phyloP scores from a whole-genome alignment of 108 stramenopile species.

The Nannochloropsis gaditana region DNA sequence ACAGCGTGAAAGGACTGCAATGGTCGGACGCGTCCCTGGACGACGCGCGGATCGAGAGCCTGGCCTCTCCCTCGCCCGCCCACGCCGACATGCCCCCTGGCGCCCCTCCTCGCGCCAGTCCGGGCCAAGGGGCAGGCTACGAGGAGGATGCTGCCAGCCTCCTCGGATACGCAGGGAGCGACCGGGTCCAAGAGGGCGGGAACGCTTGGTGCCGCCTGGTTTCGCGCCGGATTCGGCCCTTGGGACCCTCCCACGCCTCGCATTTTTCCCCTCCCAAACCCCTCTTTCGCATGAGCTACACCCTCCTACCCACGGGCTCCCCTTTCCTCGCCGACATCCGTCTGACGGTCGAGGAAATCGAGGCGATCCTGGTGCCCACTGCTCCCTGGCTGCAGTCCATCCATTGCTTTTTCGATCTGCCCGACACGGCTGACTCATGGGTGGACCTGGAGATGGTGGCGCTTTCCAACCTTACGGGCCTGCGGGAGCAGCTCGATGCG shows the following conservation, averaged over 20 bases:
- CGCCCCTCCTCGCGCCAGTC: not conserved
- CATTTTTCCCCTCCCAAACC: not conserved
- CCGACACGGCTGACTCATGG: conserved; percentile 15
- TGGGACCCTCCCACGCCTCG: not conserved
- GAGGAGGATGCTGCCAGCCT: not conserved
- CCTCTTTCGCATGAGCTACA: not conserved
- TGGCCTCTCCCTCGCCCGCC: not conserved
- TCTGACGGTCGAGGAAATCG: not conserved
- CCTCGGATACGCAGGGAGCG: no score
- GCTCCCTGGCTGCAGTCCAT: not conserved
- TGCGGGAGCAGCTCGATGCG: not conserved
- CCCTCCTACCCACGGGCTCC: not conserved
- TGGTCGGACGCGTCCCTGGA: not conserved
- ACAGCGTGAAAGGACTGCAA: not conserved
- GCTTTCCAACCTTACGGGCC: not conserved
- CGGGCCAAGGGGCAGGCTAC: not conserved
- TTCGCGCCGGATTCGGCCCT: not conserved
- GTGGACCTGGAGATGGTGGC: not conserved
- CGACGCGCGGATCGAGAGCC: not conserved
- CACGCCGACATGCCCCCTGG: not conserved
- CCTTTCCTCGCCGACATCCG: conserved; percentile 6
- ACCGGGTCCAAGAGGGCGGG: not conserved
- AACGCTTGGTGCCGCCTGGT: not conserved
- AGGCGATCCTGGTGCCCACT: not conserved
- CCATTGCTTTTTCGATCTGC: not conserved